Percentiles rank a stretch among this genome's conserved stretches.
Conservation (phyloP, 2,329 filamentous ascomycete species). For the Aspergillus ibericus region DNA sequence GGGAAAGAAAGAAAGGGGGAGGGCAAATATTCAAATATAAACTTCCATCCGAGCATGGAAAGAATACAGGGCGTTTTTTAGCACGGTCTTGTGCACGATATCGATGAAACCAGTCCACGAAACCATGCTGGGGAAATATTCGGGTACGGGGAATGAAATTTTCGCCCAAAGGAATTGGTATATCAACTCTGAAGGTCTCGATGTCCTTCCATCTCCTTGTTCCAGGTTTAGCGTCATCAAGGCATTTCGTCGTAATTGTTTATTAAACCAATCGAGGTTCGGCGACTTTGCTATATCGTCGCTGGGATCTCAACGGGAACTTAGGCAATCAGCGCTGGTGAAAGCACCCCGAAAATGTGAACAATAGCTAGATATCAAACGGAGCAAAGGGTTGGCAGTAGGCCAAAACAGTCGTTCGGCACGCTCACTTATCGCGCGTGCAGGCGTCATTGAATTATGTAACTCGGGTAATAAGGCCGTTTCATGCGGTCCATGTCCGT, state of each 20-base stretch:
- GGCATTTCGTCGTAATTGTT: constrained; percentile 16
- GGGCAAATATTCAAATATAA: constrained; percentile 8
- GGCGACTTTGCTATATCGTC: neutral
- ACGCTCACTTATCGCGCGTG: constrained; percentile 4
- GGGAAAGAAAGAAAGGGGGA: constrained; percentile 1
- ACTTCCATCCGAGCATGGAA: neutral
- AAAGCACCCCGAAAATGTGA: neutral
- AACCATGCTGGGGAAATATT: neutral
- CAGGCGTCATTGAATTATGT: constrained; percentile 29
- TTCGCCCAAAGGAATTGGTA: neutral
- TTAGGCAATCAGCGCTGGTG: neutral
- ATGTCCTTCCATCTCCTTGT: neutral
- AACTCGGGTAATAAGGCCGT: constrained; percentile 33
- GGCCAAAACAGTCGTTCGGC: neutral
- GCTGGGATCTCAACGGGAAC: neutral
- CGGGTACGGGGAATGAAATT: neutral
- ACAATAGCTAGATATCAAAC: neutral
- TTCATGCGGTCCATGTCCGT: constrained; percentile 38
- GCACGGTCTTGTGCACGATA: neutral
- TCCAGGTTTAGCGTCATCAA: constrained; percentile 9
- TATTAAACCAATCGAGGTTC: neutral
- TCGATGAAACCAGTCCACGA: neutral
- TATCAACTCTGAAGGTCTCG: neutral
- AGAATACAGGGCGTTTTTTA: neutral
- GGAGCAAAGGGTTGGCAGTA: neutral